Conservation (phyloP, 148 eudicot species). For the Rhododendron ovatum region DNA sequence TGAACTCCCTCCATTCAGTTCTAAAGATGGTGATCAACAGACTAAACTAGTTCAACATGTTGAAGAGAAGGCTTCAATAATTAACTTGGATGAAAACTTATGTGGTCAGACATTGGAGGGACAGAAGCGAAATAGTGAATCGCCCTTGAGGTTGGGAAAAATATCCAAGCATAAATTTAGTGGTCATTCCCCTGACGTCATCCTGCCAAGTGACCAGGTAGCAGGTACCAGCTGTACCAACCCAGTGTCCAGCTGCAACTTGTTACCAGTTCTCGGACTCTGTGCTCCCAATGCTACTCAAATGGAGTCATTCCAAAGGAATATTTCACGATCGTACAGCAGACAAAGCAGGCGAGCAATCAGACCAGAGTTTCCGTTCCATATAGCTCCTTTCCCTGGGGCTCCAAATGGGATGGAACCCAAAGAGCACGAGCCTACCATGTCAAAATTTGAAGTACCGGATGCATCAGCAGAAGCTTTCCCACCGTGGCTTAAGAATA, state of each 20-base stretch:
- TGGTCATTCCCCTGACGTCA: slow-evolving; percentile 24
- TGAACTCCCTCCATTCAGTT: slow-evolving; percentile 22
- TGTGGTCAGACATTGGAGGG: slow-evolving; percentile 25
- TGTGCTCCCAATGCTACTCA: slow-evolving; percentile 89
- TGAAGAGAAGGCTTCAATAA: slow-evolving; percentile 29
- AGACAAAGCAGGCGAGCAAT: slow-evolving; percentile 45
- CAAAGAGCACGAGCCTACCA: slow-evolving; percentile 27
- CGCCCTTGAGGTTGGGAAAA: slow-evolving; percentile 30
- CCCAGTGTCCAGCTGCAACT: slow-evolving; percentile 25
- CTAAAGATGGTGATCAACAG: slow-evolving; percentile 26
- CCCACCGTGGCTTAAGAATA: slow-evolving; percentile 32
- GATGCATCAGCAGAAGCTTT: slow-evolving; percentile 35
- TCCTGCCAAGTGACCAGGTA: slow-evolving; percentile 24
- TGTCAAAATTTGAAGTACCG: slow-evolving; percentile 32
- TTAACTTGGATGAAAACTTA: slow-evolving; percentile 29
- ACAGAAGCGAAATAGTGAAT: slow-evolving; percentile 24
- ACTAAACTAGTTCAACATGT: slow-evolving; percentile 20
- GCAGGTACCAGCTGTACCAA: slow-evolving; percentile 23
- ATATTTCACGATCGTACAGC: slow-evolving; percentile 31
- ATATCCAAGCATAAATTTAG: slow-evolving; percentile 35
- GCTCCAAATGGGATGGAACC: slow-evolving; percentile 31
- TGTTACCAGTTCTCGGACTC: slow-evolving; percentile 74
- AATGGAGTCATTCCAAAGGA: slow-evolving; percentile 50
- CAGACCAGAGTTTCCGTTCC: slow-evolving; percentile 46
- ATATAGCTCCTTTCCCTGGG: slow-evolving; percentile 33